Base-by-base conservation (phyloP, 306 rosid genomes). In the Lablab purpureus region DNA sequence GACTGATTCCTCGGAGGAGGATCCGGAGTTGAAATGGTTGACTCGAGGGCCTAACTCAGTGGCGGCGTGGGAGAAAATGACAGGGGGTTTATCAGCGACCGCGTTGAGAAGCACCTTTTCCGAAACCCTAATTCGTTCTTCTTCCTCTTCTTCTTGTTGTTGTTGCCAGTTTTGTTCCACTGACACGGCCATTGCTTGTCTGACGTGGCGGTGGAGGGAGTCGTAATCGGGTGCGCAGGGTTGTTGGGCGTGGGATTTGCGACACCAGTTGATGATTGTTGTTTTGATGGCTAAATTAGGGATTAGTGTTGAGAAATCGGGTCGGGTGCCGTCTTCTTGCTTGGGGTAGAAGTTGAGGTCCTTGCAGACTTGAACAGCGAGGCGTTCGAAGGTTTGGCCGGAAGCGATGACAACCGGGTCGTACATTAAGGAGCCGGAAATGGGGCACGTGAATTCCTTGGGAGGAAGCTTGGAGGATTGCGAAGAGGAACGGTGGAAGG, bases 401-500 rank as follows among this genome's bases (percentile, higher is more conserved):
- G 99, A 91, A 32, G 96, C 23, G 18, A 93, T 94, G 15, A 96
- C 89, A 6, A 96, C 98, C 2, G 98, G 99, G 91, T 96, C 98
- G 32, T 90, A 90, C 98, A 96, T 93, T 69, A 96, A 62, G 0
- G 85, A 76, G 0, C 89, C 87, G n/a, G 93, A 80, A 70, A 96
- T 87, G 0, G 89, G 91, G 78, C 99, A 96, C 2, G 87, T 23
- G 56, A 89, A 88, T 47, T 96, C 99, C 21, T 83, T 80, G 0
- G 93, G 96, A 12, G 92, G 86, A 0, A 76, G 85, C 46, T 71
- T 74, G 0, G 93, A 74, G 21, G 96, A 80, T n/a, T 41, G 47
- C 0, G 49, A 43, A 43, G 49, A 43, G 5, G 49, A 43, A 13
- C 91, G 93, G 71, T 81, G 83, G 64, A 92, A 89, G 13, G 91